A percentile compares a stretch with the other conserved stretches of the same genome.
phyloP scores from a whole-genome alignment of 73 alveolate genomes.

The Breviolum minutum region DNA sequence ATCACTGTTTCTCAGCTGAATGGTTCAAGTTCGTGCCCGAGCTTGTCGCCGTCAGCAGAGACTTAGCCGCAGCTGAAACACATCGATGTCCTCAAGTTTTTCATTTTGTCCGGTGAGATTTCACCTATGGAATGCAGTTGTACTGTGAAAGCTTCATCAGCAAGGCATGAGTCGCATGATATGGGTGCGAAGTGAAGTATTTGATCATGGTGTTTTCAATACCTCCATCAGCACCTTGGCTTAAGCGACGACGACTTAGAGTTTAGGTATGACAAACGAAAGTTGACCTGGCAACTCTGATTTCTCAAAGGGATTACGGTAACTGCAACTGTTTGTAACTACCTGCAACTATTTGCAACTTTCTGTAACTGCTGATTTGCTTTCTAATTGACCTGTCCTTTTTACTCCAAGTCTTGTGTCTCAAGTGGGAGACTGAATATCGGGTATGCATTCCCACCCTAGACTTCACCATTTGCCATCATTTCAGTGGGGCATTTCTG shows the following conservation, averaged over 20 bases:
- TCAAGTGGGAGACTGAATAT: not conserved
- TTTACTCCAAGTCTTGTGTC: not conserved
- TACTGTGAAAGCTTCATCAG: not conserved
- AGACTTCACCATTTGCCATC: too few relatives aligned
- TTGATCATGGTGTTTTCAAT: constrained; percentile 88
- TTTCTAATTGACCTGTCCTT: not conserved
- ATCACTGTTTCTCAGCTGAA: too few relatives aligned
- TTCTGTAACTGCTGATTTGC: not conserved
- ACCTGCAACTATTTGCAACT: too few relatives aligned
- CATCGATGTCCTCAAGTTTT: not conserved
- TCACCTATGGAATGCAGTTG: not conserved
- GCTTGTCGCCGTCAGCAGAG: not conserved
- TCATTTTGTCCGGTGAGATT: not conserved
- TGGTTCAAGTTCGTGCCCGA: not conserved
- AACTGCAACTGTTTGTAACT: too few relatives aligned
- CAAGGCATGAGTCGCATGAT: constrained; percentile 61
- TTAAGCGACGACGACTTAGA: not conserved
- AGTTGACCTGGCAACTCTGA: too few relatives aligned
- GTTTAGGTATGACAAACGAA: too few relatives aligned
- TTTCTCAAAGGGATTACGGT: too few relatives aligned
- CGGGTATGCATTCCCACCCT: too few relatives aligned
- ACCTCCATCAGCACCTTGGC: constrained; percentile 76
- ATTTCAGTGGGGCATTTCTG: too few relatives aligned
- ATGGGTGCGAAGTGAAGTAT: constrained; percentile 91
- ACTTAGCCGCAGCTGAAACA: not conserved